phyloP scores from a whole-genome alignment of 2,329 filamentous ascomycete genomes.

The Diplodia scrobiculata region DNA sequence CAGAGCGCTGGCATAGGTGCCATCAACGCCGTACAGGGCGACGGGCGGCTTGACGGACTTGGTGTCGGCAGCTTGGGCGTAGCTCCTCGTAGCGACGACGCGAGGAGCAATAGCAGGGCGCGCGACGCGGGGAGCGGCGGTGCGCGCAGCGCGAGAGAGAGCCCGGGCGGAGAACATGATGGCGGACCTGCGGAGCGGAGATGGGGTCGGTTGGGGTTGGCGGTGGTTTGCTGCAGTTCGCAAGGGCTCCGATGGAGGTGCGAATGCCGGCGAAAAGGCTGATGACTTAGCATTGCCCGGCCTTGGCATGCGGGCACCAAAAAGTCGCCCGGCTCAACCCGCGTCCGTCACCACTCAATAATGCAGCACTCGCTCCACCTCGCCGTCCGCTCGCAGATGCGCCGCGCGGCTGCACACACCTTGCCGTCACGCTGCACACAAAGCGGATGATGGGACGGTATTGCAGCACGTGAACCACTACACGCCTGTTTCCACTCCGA shows the following conservation, averaged over 20 bases:
- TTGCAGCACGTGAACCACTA: background rate
- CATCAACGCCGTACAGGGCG: conserved; percentile 91
- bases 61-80: conserved; percentile 62
- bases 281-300: conserved; percentile 26
- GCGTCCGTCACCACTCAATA: background rate
- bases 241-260: conserved; percentile 25
- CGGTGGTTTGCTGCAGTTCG: conserved; percentile 18
- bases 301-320: conserved; percentile 20
- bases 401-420: background rate
- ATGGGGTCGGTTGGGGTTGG: conserved; percentile 27
- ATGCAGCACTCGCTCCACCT: background rate
- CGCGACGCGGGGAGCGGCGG: conserved; percentile 56
- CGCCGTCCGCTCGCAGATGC: background rate
- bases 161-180: conserved; percentile 60
- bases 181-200: conserved; percentile 32
- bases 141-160: conserved; percentile 60
- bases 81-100: conserved; percentile 68
- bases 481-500: background rate
- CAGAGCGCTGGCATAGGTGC: conserved; percentile 97
- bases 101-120: conserved; percentile 57
- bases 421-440: background rate
- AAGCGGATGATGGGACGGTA: background rate
- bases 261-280: conserved; percentile 29
- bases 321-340: background rate
- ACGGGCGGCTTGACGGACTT: conserved; percentile 78